These are phyloP conservation scores for Tetraselmis striata DNA, from an alignment of 139 green algal species.

Conservation along the genomic window DNA sequence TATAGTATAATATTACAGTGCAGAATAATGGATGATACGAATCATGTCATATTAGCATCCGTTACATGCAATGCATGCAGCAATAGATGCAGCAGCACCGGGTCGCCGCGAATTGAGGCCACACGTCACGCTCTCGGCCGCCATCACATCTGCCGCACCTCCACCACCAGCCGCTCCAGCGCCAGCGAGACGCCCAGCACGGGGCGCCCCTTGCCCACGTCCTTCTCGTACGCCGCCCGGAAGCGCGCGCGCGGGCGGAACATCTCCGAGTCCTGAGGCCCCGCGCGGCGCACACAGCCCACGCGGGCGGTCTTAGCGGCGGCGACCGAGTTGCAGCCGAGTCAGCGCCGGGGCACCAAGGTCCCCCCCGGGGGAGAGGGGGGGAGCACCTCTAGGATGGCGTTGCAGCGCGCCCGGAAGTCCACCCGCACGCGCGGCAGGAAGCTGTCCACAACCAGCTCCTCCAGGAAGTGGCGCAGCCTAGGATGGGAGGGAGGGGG, in stretches of 20 bases:
- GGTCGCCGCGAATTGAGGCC: too few species aligned
- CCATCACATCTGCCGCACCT: too few species aligned
- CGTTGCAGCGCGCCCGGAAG: constrained; percentile 17
- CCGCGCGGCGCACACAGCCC: too few species aligned
- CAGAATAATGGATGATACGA: too few species aligned
- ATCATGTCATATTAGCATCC: too few species aligned
- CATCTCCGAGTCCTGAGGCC: background rate
- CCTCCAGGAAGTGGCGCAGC: constrained; percentile 43
- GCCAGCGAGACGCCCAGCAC: background rate
- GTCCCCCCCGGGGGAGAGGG: background rate
- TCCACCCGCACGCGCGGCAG: constrained; percentile 58
- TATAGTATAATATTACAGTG: too few species aligned
- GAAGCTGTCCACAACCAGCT: constrained; percentile 48
- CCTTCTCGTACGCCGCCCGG: background rate
- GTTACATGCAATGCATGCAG: too few species aligned
- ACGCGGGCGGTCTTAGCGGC: constrained; percentile 11
- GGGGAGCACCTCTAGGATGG: background rate
- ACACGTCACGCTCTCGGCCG: too few species aligned
- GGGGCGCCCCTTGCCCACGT: background rate
- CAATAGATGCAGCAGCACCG: too few species aligned
- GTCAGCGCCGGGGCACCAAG: background rate
- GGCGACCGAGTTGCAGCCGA: constrained; percentile 14
- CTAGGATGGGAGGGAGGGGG: too few species aligned
- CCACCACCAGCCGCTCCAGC: background rate
- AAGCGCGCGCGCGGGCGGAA: background rate